Evolutionary conservation across 805 yeast genomes (phyloP).

Genomic region (Metschnikowia henanensis): DNA sequence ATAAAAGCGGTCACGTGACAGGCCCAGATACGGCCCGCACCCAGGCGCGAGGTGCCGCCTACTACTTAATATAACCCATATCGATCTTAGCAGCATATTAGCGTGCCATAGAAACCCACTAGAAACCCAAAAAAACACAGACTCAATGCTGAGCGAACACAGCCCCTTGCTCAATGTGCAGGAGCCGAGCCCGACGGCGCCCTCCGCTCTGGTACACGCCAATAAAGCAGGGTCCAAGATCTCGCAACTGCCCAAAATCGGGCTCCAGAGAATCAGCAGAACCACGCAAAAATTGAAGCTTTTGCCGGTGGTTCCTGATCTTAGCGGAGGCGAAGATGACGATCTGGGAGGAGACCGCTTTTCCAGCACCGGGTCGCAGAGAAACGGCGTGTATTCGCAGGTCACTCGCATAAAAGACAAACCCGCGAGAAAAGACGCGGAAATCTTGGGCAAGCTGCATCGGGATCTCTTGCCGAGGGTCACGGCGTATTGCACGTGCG

Average conservation of each 20-base stretch:
- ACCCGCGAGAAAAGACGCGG: slow-evolving; percentile 92
- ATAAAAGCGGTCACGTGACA: no score
- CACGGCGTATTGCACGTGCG: slow-evolving; percentile 95
- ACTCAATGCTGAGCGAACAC: slow-evolving; percentile 8
- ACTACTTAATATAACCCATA: no score
- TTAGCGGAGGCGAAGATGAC: slow-evolving; percentile 8
- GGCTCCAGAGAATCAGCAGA: slow-evolving; percentile 73
- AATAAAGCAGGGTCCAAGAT: slow-evolving; percentile 28
- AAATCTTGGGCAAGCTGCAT: slow-evolving; percentile 83
- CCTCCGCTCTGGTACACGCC: slow-evolving; percentile 17
- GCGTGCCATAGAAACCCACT: no score
- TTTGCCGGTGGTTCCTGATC: slow-evolving; percentile 57
- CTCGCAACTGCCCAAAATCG: slow-evolving; percentile 48
- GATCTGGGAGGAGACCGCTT: slow-evolving; percentile 12
- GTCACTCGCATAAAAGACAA: slow-evolving; percentile 80
- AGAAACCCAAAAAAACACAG: neutral
- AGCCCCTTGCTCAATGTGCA: slow-evolving; percentile 6
- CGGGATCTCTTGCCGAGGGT: slow-evolving; percentile 87
- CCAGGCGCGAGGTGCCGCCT: no score
- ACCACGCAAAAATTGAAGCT: slow-evolving; percentile 72
- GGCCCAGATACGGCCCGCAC: no score
- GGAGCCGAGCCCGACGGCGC: neutral
- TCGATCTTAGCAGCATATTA: no score
- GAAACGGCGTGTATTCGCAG: slow-evolving; percentile 71
- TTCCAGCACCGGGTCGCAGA: slow-evolving; percentile 18